phyloP scores from a whole-genome alignment of 495 filamentous ascomycete genomes.

The Podospora didyma region DNA sequence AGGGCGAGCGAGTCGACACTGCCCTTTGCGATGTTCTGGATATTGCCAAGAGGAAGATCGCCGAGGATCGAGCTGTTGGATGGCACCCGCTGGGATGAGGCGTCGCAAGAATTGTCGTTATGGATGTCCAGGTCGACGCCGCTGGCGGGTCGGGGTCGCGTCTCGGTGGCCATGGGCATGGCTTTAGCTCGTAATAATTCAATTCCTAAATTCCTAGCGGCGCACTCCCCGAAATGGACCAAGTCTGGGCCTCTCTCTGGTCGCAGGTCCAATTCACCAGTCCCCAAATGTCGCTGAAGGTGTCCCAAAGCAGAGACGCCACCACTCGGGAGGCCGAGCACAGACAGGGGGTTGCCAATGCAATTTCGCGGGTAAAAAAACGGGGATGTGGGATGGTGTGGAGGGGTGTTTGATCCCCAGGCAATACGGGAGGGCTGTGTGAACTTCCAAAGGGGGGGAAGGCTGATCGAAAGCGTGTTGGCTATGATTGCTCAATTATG shows the following conservation, averaged over 20 bases:
- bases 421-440: slow-evolving; percentile 4
- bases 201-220: slow-evolving; percentile 9
- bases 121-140: slow-evolving; percentile 21
- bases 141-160: slow-evolving; percentile 7
- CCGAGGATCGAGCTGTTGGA: slow-evolving; percentile 22
- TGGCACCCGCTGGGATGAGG: slow-evolving; percentile 11
- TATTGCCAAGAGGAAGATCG: slow-evolving; percentile 29
- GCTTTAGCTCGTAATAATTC: too few species aligned
- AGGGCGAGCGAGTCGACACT: slow-evolving; percentile 27
- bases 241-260: slow-evolving; percentile 6
- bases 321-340: slow-evolving; percentile 6
- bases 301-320: slow-evolving; percentile 9
- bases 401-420: slow-evolving; percentile 19
- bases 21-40: slow-evolving; percentile 25
- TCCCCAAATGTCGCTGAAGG: slow-evolving; percentile 8
- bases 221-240: slow-evolving; percentile 17
- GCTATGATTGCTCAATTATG: slow-evolving; percentile 27
- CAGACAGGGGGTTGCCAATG: slow-evolving; percentile 14
- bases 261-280: too few species aligned
- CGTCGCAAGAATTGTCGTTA: slow-evolving; percentile 9
- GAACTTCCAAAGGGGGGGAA: slow-evolving; percentile 12
- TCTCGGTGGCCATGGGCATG: slow-evolving; percentile 28
- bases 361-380: slow-evolving; percentile 32
- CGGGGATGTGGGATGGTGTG: slow-evolving; percentile 23
- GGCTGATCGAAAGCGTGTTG: slow-evolving; percentile 20